Conservation (phyloP, 768 basidiomycete species). For the Clavaria fumosa region DNA sequence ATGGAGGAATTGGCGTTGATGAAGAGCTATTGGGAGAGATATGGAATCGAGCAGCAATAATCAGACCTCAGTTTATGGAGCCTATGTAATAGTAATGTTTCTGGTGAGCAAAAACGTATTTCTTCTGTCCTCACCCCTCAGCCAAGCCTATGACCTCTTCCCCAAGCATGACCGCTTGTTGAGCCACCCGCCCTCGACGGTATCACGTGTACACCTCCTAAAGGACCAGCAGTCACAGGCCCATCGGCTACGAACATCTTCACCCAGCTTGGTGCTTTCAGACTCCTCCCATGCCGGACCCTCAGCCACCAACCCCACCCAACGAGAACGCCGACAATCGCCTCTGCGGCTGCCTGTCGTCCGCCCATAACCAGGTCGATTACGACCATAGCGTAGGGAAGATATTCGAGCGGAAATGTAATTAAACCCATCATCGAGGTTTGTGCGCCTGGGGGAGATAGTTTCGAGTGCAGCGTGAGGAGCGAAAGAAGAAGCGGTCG, state of each 20-base stretch:
- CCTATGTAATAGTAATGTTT: no score
- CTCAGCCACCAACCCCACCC: conserved; percentile 78
- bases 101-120: no score
- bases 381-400: conserved; percentile 58
- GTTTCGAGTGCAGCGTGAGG: conserved; percentile 50
- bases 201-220: conserved; percentile 41
- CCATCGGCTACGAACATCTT: conserved; percentile 31
- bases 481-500: conserved; percentile 53
- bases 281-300: conserved; percentile 40
- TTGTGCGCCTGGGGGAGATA: conserved; percentile 49
- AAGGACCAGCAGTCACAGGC: conserved; percentile 19
- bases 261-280: conserved; percentile 47
- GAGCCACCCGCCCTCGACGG: conserved; percentile 29
- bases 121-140: no score
- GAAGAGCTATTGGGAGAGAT: conserved; percentile 62
- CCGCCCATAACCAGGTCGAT: conserved; percentile 58
- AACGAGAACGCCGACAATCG: conserved; percentile 54
- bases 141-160: no score
- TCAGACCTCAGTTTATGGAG: no score
- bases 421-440: conserved; percentile 72
- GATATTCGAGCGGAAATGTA: conserved; percentile 53
- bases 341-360: conserved; percentile 34
- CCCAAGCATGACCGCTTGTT: conserved; percentile 3
- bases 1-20: conserved; percentile 48
- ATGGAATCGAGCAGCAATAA: conserved; percentile 49